phyloP scores from a whole-genome alignment of 176 grass and related monocot species.

The Saccharum officinarum region DNA sequence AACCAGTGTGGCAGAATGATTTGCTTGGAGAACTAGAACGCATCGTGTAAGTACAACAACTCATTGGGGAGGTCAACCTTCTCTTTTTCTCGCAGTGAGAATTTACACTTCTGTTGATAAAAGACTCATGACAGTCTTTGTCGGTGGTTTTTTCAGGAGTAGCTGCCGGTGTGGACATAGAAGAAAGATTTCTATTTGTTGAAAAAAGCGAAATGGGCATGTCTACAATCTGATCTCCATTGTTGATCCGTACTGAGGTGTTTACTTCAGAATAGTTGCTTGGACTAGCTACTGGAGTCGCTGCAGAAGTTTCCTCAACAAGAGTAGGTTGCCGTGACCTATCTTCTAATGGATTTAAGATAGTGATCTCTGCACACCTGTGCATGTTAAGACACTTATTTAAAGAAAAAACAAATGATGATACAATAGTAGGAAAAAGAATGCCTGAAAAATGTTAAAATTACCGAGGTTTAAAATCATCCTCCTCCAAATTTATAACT shows the following conservation, averaged over 20 bases:
- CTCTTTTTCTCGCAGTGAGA: conserved; percentile 74
- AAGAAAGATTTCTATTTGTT: conserved; percentile 49
- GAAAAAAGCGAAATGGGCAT: conserved; percentile 35
- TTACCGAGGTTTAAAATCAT: conserved; percentile 46
- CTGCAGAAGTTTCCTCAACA: conserved; percentile 16
- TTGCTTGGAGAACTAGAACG: conserved; percentile 37
- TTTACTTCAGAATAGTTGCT: conserved; percentile 30
- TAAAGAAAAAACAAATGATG: conserved; percentile 33
- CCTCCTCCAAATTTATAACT: conserved; percentile 38
- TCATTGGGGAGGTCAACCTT: conserved; percentile 49
- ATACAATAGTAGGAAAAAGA: not conserved
- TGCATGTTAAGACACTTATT: conserved; percentile 6
- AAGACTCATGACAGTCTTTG: conserved; percentile 49
- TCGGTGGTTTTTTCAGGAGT: conserved; percentile 58
- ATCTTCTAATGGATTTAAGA: conserved; percentile 40
- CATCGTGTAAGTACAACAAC: conserved; percentile 33
- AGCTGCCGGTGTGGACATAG: conserved; percentile 38
- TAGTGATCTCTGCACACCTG: conserved; percentile 55
- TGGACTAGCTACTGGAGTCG: conserved; percentile 30
- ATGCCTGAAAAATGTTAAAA: conserved; percentile 27
- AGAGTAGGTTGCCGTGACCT: conserved; percentile 21
- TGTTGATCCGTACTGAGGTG: conserved; percentile 5
- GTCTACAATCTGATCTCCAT: conserved; percentile 34
- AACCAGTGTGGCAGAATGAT: conserved; percentile 32
- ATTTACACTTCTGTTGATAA: conserved; percentile 65